Conservation (phyloP, 768 basidiomycete species). For the Xerocomellus intermedius region DNA sequence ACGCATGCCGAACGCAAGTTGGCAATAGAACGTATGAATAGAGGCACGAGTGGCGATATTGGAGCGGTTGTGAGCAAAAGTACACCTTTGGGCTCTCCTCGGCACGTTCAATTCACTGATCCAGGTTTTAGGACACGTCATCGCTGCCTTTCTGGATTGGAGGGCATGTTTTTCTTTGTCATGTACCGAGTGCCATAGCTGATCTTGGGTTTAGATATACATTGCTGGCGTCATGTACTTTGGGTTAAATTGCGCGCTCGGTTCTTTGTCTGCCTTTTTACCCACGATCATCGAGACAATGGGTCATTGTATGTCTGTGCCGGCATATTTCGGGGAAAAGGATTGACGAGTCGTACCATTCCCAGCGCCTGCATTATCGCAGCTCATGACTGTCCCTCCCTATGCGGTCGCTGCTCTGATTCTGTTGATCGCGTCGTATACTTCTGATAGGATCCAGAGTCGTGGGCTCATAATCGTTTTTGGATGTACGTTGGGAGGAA, state of each 20-base stretch:
- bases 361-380: slow-evolving; percentile 43
- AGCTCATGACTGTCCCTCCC: slow-evolving; percentile 54
- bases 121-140: slow-evolving; percentile 36
- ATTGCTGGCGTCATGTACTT: slow-evolving; percentile 49
- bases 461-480: slow-evolving; percentile 39
- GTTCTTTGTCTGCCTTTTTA: slow-evolving; percentile 51
- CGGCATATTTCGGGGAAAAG: background rate
- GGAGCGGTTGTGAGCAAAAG: slow-evolving; percentile 41
- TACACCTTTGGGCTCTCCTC: slow-evolving; percentile 12
- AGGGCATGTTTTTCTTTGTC: slow-evolving; percentile 24
- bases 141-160: slow-evolving; percentile 48
- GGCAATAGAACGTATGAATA: slow-evolving; percentile 35
- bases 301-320: slow-evolving; percentile 39
- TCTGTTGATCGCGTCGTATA: slow-evolving; percentile 36
- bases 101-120: background rate
- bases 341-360: slow-evolving; percentile 1
- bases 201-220: slow-evolving; percentile 34
- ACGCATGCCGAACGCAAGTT: slow-evolving; percentile 34
- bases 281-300: slow-evolving; percentile 55
- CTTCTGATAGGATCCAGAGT: slow-evolving; percentile 43
- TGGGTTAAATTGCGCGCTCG: slow-evolving; percentile 46
- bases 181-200: background rate
- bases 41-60: slow-evolving; percentile 43
- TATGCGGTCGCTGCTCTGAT: slow-evolving; percentile 45
- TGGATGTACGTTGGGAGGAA: slow-evolving; percentile 33